These are phyloP conservation scores for Neodidymelliopsis sp. DNA, from an alignment of 2,329 filamentous ascomycete genomes.

Conservation along the genomic window DNA sequence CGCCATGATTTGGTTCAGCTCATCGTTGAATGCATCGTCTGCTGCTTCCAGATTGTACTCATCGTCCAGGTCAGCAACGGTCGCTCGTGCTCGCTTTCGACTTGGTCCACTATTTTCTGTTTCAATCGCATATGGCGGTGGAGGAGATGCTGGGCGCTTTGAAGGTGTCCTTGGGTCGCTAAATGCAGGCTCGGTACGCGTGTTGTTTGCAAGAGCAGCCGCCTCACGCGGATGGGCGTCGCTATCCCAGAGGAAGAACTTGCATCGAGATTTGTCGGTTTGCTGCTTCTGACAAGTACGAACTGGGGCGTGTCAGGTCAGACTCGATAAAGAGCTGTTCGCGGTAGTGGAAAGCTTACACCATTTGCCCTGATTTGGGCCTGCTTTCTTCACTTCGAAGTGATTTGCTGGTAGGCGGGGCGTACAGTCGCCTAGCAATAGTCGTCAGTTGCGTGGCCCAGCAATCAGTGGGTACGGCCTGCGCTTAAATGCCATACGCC, in stretches of 20 bases:
- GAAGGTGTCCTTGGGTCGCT: slow-evolving; percentile 23
- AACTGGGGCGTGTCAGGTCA: slow-evolving; percentile 44
- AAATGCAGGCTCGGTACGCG: slow-evolving; percentile 46
- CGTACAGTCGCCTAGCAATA: slow-evolving; percentile 61
- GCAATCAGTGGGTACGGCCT: background rate
- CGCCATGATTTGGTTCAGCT: slow-evolving; percentile 37
- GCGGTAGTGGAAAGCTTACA: slow-evolving; percentile 37
- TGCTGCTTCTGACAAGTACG: slow-evolving; percentile 64
- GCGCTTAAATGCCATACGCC: slow-evolving; percentile 38
- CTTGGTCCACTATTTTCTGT: slow-evolving; percentile 15
- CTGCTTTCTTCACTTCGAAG: slow-evolving; percentile 65
- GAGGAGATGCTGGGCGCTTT: slow-evolving; percentile 25
- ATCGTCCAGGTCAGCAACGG: slow-evolving; percentile 38
- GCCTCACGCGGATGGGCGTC: slow-evolving; percentile 60
- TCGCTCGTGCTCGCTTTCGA: slow-evolving; percentile 41
- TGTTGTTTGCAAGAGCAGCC: slow-evolving; percentile 56
- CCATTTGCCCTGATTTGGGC: slow-evolving; percentile 63
- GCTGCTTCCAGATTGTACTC: slow-evolving; percentile 45
- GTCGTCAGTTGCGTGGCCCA: slow-evolving; percentile 17
- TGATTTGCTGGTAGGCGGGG: slow-evolving; percentile 62
- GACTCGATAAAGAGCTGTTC: background rate
- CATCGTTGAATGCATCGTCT: slow-evolving; percentile 42
- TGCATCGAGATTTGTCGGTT: slow-evolving; percentile 55
- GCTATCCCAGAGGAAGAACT: slow-evolving; percentile 66
- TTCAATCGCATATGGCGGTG: slow-evolving; percentile 28